These are phyloP conservation scores for Candida orba DNA, from an alignment of 805 yeast species.

Conservation along the genomic window DNA sequence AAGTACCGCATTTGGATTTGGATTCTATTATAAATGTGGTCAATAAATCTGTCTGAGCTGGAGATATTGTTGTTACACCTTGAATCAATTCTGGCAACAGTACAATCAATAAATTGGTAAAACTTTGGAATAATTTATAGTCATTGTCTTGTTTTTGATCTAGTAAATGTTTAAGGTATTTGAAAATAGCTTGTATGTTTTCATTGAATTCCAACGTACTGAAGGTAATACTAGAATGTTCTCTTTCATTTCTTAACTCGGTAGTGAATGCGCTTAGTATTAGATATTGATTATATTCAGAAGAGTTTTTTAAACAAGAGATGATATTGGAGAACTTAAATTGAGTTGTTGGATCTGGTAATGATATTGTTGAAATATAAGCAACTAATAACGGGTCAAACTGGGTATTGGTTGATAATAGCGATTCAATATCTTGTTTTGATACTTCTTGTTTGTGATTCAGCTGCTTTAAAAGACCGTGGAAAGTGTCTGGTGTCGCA, in stretches of 20 bases:
- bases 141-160: constrained; percentile 1
- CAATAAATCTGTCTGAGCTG: constrained; percentile 11
- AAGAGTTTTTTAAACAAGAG: constrained; percentile 6
- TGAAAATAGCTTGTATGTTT: constrained; percentile 5
- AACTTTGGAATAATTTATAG: constrained; percentile 4
- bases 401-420: constrained; percentile 4
- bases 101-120: constrained; percentile 10
- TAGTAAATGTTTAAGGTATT: constrained; percentile 9
- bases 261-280: constrained; percentile 12
- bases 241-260: constrained; percentile 9
- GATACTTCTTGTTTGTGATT: constrained; percentile 17
- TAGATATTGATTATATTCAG: constrained; percentile 14
- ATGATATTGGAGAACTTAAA: constrained; percentile 12
- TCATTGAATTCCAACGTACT: constrained; percentile 14
- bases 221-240: constrained; percentile 7
- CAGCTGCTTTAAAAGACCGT: constrained; percentile 18
- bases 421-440: constrained; percentile 6
- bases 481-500: constrained; percentile 12
- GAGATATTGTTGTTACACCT: constrained; percentile 2
- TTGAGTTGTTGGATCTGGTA: constrained; percentile 6
- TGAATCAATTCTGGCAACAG: constrained; percentile 8
- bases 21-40: constrained; percentile 6
- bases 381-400: constrained; percentile 18
- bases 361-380: constrained; percentile 9
- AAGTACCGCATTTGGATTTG: constrained; percentile 2